Base-by-base conservation (phyloP, 108 stramenopile species). In the Pseudonitzschia multiseries region DNA sequence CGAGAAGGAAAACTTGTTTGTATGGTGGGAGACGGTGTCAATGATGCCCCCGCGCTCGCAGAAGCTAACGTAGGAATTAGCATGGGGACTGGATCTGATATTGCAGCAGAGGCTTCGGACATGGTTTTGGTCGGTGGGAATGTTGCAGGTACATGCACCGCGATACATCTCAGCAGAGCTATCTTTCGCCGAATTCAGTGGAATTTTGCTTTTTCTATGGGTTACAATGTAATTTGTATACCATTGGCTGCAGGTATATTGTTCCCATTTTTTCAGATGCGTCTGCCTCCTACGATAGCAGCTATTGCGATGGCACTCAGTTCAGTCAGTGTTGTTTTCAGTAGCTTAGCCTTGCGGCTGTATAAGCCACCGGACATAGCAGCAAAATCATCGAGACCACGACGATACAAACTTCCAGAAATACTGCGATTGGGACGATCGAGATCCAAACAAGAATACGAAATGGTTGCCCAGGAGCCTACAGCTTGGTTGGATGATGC, bases 1-100 rank as follows among this genome's bases (percentile, higher is more conserved):
- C 24, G 50, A 13, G 64, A 87, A 54, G 93, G 92, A 22, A 72
- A 83, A 32, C 67, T 74, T 43, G 96, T 98, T 20, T 96, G 92
- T 9, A 89, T 99, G 79, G 96, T 99, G 0, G 99, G 98, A n/a
- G 99, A 99, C 72, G 99, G 99, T 1, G 91, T 99, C 64, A 99
- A 99, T 74, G 99, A 99, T 77, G 80, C 96, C 13, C 89, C 97
- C n/a, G 97, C 98, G 28, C 79, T 99, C 59, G 96, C 96, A 40
- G 83, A 81, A 69, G 93, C 97, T 8, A 94, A 99, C 71, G 91
- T 99, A 3, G 99, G 99, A 15, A 90, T 99, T 14, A 96, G 95
- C 27, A 91, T 99, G 20, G 99, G 98, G 2, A 92, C 96, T 18
- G 99, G 98, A 20, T 94, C 99, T 17, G 90, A 94, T 40, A 92